Conservation (phyloP, 1,284 basidiomycete species). For the Apiotrichum gracile region DNA sequence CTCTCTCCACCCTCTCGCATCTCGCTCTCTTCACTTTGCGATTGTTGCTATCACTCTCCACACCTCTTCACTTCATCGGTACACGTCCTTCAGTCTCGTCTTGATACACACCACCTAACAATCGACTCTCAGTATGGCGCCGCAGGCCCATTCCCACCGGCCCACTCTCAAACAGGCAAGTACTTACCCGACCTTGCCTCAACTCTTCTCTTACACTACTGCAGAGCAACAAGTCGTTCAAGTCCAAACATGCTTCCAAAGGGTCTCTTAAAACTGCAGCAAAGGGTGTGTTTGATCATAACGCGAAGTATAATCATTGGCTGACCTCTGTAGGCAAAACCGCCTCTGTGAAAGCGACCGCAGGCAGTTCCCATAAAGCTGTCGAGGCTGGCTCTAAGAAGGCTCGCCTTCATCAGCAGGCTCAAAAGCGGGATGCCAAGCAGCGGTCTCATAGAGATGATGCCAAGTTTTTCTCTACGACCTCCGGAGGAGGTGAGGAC, state of each 20-base stretch:
- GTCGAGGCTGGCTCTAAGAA: slow-evolving; percentile 34
- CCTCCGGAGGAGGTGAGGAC: slow-evolving; percentile 41
- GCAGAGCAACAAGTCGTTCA: slow-evolving; percentile 81
- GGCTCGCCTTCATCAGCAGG: slow-evolving; percentile 37
- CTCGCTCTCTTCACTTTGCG: not conserved
- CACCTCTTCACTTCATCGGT: too few relatives aligned
- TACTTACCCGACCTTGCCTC: not conserved
- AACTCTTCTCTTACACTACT: not conserved
- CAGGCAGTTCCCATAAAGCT: slow-evolving; percentile 19
- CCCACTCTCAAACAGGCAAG: slow-evolving; percentile 76
- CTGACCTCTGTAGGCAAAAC: slow-evolving; percentile 55
- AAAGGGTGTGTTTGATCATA: slow-evolving; percentile 57
- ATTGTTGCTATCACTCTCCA: not conserved
- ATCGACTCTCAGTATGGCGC: slow-evolving; percentile 14
- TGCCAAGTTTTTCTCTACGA: slow-evolving; percentile 46
- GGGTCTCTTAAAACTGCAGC: slow-evolving; percentile 67
- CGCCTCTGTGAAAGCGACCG: slow-evolving; percentile 42
- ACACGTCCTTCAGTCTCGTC: not conserved
- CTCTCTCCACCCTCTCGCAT: not conserved
- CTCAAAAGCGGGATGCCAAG: slow-evolving; percentile 55
- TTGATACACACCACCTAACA: not conserved
- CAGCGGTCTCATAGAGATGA: slow-evolving; percentile 56
- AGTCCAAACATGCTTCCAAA: slow-evolving; percentile 82
- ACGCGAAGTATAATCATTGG: too few relatives aligned
- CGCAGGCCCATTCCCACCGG: slow-evolving; percentile 58